Evolutionary conservation across 345 rosid species (phyloP).

Genomic region (Sonneratia caseolaris): DNA sequence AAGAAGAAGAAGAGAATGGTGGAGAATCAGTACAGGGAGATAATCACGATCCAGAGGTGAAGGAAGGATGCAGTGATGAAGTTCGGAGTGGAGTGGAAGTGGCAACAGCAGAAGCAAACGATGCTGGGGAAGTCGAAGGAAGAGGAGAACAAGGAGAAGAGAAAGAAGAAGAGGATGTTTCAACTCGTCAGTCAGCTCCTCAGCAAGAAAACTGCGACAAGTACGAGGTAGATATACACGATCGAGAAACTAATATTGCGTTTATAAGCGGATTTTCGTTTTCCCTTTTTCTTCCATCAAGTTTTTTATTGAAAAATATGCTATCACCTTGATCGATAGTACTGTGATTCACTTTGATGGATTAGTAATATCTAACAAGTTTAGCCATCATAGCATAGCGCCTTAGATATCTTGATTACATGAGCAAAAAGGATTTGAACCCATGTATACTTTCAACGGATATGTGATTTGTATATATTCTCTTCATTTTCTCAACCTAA

Average conservation of each 20-base stretch:
- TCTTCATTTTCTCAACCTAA: not conserved
- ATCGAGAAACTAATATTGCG: not conserved
- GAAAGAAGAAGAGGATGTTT: slow-evolving; percentile 3
- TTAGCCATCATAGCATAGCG: too few relatives aligned
- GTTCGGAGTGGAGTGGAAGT: not conserved
- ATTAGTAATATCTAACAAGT: too few relatives aligned
- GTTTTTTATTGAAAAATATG: too few relatives aligned
- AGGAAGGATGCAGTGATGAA: not conserved
- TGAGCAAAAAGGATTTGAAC: too few relatives aligned
- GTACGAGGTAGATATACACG: slow-evolving; percentile 22
- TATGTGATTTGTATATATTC: not conserved
- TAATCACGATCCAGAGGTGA: not conserved
- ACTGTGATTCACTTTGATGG: too few relatives aligned
- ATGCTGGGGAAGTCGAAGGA: not conserved
- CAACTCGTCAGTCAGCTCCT: slow-evolving; percentile 9
- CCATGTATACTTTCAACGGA: not conserved
- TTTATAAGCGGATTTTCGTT: not conserved
- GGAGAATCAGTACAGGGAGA: not conserved
- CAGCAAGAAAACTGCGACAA: slow-evolving; percentile 12
- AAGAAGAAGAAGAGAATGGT: not conserved
- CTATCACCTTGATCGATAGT: not conserved
- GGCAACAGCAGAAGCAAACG: slow-evolving; percentile 2
- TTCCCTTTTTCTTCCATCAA: not conserved
- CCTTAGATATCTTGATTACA: too few relatives aligned
- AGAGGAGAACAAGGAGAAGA: slow-evolving; percentile 6